A percentile compares a stretch with the other conserved stretches of the same genome.
Evolutionary conservation across 2,329 filamentous ascomycete species (phyloP).

Genomic region (Pseudovirgaria hyperparasitica): DNA sequence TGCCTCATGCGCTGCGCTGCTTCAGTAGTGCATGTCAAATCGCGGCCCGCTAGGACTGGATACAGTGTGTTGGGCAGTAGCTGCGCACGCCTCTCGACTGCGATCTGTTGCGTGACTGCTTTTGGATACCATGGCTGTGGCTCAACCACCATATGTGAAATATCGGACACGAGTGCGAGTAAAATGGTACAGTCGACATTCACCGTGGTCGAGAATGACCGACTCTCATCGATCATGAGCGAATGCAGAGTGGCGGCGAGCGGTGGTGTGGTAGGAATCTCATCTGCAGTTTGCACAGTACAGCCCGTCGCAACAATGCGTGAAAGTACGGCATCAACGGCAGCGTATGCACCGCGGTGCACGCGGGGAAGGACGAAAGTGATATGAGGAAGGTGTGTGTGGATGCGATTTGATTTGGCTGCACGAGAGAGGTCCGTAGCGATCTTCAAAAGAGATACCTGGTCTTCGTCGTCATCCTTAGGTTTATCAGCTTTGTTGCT

Average conservation of each 20-base stretch:
- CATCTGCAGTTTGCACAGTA: conserved; percentile 17
- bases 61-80: conserved; percentile 50
- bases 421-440: conserved; percentile 47
- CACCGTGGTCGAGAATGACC: conserved; percentile 29
- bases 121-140: conserved; percentile 42
- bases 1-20: conserved; percentile 49
- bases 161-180: conserved; percentile 60
- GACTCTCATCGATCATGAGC: conserved; percentile 26
- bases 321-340: conserved; percentile 44
- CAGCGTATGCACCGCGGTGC: conserved; percentile 32
- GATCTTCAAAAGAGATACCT: conserved; percentile 47
- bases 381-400: conserved; percentile 46
- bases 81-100: conserved; percentile 48
- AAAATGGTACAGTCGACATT: conserved; percentile 60
- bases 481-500: conserved; percentile 17
- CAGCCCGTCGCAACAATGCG: conserved; percentile 41
- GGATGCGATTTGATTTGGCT: conserved; percentile 41
- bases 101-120: conserved; percentile 51
- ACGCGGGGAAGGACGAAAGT: conserved; percentile 51
- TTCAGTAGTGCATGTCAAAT: conserved; percentile 53
- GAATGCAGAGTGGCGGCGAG: conserved; percentile 15
- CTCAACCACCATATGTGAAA: conserved; percentile 44
- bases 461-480: conserved; percentile 39
- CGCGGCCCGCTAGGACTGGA: conserved; percentile 42
- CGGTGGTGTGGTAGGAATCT: conserved; percentile 12